These are phyloP conservation scores for Acanthamoeba healyi DNA, from an alignment of 208 protist genomes.

Conservation along the genomic window DNA sequence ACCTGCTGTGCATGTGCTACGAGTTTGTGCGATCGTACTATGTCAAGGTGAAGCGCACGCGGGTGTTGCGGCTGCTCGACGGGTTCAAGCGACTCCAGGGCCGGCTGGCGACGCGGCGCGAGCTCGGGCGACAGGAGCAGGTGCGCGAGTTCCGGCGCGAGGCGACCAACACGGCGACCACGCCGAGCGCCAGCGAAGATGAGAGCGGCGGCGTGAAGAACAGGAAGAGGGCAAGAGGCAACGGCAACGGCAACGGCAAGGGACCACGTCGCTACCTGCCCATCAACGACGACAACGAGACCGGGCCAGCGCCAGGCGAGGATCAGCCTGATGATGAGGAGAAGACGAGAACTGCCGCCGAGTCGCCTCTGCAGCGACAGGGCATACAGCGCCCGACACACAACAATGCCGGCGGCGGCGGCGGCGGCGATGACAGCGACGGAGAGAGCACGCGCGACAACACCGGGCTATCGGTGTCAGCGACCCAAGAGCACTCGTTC, in stretches of 20 bases:
- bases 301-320: too few relatives aligned
- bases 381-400: too few relatives aligned
- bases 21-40: not conserved
- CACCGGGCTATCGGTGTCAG: not conserved
- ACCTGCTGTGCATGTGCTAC: slow-evolving; percentile 22
- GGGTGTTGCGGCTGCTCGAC: not conserved
- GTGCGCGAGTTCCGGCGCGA: not conserved
- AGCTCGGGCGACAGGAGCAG: not conserved
- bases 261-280: not conserved
- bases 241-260: not conserved
- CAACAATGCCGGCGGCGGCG: not conserved
- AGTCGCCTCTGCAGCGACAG: too few relatives aligned
- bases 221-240: not conserved
- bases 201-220: not conserved
- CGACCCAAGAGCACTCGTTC: not conserved
- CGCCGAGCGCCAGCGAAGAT: not conserved
- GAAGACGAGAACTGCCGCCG: too few relatives aligned
- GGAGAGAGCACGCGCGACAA: not conserved
- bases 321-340: too few relatives aligned
- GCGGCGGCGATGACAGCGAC: too few relatives aligned
- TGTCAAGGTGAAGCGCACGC: not conserved
- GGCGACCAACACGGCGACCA: not conserved
- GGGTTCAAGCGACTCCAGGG: slow-evolving; percentile 3
- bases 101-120: not conserved
- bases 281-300: not conserved